These are phyloP conservation scores for Ichthyophthirius multifiliis DNA, from an alignment of 169 alveolate genomes.

Conservation along the genomic window DNA sequence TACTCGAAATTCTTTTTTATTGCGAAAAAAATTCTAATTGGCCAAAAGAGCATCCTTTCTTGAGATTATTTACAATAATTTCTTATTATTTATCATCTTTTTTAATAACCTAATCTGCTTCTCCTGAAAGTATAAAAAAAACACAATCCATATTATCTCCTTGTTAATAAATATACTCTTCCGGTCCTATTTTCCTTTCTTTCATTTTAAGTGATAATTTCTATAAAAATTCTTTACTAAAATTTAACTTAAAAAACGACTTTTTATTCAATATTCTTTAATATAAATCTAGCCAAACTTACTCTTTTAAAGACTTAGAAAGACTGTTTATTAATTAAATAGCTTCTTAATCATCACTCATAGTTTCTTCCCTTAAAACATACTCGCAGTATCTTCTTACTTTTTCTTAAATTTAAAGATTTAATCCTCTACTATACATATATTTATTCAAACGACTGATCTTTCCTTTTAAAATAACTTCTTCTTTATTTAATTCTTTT, in stretches of 20 bases:
- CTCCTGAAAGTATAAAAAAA: not conserved
- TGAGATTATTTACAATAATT: too few species aligned
- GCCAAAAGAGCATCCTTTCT: too few species aligned
- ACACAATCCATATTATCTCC: not conserved
- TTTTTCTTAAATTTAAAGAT: not conserved
- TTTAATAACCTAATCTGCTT: constrained; percentile 5
- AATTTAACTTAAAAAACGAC: not conserved
- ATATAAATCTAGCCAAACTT: not conserved
- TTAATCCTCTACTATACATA: not conserved
- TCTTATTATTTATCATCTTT: too few species aligned
- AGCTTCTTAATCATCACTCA: not conserved
- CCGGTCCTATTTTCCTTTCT: not conserved
- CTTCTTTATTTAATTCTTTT: not conserved
- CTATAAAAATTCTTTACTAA: not conserved
- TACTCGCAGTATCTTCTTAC: not conserved
- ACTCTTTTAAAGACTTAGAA: not conserved
- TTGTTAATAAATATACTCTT: not conserved
- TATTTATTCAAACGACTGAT: not conserved
- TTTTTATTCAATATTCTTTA: not conserved
- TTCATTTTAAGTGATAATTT: not conserved
- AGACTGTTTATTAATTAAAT: not conserved
- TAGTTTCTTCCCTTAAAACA: not conserved
- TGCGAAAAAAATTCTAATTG: too few species aligned
- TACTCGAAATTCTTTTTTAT: too few species aligned
- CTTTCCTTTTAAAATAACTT: not conserved